Conservation (phyloP, 805 yeast genomes). For the Tetrapisispora iriomotensis region DNA sequence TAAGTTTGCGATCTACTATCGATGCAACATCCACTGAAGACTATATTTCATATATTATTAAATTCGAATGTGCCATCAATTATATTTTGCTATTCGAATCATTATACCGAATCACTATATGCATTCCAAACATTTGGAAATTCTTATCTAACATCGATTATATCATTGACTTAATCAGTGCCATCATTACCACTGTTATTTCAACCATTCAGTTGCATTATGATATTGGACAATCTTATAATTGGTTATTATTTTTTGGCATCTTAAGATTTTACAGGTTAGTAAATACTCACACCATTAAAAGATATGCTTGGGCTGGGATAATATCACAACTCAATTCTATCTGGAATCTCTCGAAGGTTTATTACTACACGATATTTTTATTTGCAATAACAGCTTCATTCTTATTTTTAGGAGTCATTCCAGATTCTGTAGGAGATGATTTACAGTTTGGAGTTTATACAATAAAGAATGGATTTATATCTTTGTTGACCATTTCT, state of each 20-base stretch:
- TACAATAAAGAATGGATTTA: neutral
- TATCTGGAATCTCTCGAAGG: neutral
- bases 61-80: neutral
- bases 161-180: neutral
- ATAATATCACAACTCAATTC: neutral
- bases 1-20: neutral
- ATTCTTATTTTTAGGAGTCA: neutral
- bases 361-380: neutral
- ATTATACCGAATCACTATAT: neutral
- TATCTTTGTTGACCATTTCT: neutral
- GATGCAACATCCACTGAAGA: neutral
- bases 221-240: conserved; percentile 1
- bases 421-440: neutral
- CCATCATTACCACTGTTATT: neutral
- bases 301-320: neutral
- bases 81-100: neutral
- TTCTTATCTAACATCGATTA: neutral
- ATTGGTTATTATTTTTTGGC: conserved; percentile 1
- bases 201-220: neutral
- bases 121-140: neutral
- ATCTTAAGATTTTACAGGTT: neutral
- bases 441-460: neutral
- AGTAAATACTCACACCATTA: neutral
- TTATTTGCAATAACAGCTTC: neutral
- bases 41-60: neutral